Evolutionary conservation across 2,329 filamentous ascomycete genomes (phyloP).

Genomic region (Ploettnerulaceae sp.): DNA sequence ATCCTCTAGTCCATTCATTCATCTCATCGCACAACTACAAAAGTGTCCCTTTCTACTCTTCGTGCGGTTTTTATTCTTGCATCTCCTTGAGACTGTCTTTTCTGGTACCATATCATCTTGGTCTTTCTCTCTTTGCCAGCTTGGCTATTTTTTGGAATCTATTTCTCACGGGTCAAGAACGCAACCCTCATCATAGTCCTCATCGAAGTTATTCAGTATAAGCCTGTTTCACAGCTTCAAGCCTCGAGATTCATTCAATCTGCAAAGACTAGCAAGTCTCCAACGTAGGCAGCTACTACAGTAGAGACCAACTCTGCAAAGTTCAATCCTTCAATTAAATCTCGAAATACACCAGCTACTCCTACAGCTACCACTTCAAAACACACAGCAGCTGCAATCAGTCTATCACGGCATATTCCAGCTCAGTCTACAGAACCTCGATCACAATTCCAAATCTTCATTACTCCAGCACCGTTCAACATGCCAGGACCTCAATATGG

Average conservation of each 20-base stretch:
- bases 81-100: slow-evolving; percentile 30
- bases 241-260: not conserved
- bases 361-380: too few species aligned
- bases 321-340: too few species aligned
- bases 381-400: too few species aligned
- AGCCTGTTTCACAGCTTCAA: not conserved
- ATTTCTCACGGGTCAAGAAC: too few species aligned
- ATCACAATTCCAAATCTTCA: slow-evolving; percentile 1
- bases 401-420: too few species aligned
- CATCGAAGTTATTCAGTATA: not conserved
- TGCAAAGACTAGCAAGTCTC: not conserved
- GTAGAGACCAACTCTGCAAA: too few species aligned
- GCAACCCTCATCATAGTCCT: too few species aligned
- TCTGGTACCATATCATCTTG: slow-evolving; percentile 23
- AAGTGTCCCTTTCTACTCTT: slow-evolving; percentile 17
- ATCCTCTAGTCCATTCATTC: slow-evolving; percentile 22
- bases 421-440: not conserved
- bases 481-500: slow-evolving; percentile 40
- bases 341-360: too few species aligned
- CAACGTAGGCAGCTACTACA: too few species aligned
- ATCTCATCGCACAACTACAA: slow-evolving; percentile 29
- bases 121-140: slow-evolving; percentile 29
- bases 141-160: slow-evolving; percentile 23
- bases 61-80: slow-evolving; percentile 13
- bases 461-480: slow-evolving; percentile 9